Conservation (phyloP, 148 eudicot species). For the Hydrangea macrophylla region DNA sequence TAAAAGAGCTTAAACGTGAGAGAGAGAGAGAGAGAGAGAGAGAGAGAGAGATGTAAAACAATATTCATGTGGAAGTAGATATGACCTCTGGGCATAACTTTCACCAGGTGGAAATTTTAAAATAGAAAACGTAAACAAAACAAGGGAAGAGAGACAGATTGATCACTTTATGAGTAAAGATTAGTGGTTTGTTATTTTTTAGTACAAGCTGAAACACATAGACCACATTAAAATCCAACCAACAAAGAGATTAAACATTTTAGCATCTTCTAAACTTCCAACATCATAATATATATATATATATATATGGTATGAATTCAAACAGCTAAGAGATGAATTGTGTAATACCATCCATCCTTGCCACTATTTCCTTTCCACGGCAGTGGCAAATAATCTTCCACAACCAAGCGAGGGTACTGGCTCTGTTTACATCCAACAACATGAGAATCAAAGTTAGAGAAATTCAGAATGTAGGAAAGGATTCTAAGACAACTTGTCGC, state of each 20-base stretch:
- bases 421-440: constrained; percentile 46
- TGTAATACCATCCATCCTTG: constrained; percentile 85
- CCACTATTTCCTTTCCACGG: constrained; percentile 76
- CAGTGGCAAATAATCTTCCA: constrained; percentile 71
- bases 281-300: constrained; percentile 1
- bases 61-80: too few species aligned
- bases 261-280: neutral
- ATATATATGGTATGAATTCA: constrained; percentile 10
- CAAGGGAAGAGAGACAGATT: neutral
- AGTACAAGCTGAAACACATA: too few species aligned
- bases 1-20: too few species aligned
- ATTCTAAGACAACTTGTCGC: neutral
- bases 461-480: neutral
- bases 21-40: too few species aligned
- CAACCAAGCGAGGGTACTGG: constrained; percentile 89
- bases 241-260: too few species aligned
- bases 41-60: too few species aligned
- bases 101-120: neutral
- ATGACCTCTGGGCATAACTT: too few species aligned
- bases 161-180: neutral
- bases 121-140: neutral
- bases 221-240: too few species aligned
- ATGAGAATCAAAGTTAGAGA: neutral
- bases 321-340: neutral
- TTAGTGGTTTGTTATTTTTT: too few species aligned